Conservation (phyloP, 352 stramenopile genomes). For the Phytophthora tentaculata region DNA sequence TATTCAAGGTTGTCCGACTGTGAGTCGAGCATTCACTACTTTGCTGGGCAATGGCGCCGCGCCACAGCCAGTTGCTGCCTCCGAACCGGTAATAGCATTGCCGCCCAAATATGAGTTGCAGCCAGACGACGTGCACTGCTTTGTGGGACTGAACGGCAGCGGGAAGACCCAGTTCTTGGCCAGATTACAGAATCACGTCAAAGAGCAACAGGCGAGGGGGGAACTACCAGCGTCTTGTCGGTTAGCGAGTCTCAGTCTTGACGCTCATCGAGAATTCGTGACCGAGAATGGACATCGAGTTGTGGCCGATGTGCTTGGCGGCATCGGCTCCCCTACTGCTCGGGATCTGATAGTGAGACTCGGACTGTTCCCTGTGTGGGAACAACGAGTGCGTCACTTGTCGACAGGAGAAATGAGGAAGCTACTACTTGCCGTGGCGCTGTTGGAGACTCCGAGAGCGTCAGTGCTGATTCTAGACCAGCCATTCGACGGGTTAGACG, state of each 20-base stretch:
- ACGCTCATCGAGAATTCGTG: constrained; percentile 88
- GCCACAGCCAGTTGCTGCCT: constrained; percentile 14
- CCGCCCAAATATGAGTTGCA: constrained; percentile 49
- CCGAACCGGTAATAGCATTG: constrained; percentile 43
- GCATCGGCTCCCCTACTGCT: constrained; percentile 69
- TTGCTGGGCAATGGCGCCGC: constrained; percentile 22
- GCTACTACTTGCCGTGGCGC: constrained; percentile 84
- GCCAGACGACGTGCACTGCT: constrained; percentile 69
- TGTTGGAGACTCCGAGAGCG: constrained; percentile 74
- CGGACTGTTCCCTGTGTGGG: constrained; percentile 90
- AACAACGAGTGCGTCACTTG: constrained; percentile 82
- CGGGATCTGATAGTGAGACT: constrained; percentile 92
- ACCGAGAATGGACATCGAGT: constrained; percentile 55
- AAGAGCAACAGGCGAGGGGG: constrained; percentile 26
- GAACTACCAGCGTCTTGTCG: constrained; percentile 37
- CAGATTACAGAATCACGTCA: constrained; percentile 45
- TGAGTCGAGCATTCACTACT: constrained; percentile 14
- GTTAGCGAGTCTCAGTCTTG: constrained; percentile 73
- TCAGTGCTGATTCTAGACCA: constrained; percentile 92
- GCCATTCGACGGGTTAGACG: constrained; percentile 94
- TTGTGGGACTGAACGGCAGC: constrained; percentile 74
- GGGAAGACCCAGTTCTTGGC: constrained; percentile 68
- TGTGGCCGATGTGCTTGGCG: constrained; percentile 71
- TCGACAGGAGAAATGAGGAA: constrained; percentile 95
- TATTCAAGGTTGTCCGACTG: constrained; percentile 15